These are phyloP conservation scores for Fusarium subtropicale DNA, from an alignment of 2,329 filamentous ascomycete species.

Conservation along the genomic window DNA sequence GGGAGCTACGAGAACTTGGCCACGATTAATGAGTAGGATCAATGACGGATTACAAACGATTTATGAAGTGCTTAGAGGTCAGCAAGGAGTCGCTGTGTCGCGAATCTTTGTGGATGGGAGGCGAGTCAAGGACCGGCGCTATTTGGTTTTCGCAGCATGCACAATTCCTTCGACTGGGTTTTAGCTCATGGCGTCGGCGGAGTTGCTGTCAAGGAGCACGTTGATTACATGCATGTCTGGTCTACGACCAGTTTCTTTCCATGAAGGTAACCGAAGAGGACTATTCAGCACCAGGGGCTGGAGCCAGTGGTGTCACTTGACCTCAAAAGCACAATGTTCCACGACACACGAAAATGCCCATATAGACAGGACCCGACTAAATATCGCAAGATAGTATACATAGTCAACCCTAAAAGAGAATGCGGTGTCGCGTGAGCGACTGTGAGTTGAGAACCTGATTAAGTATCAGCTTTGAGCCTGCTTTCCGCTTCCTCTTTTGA, in stretches of 20 bases:
- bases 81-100: conserved; percentile 43
- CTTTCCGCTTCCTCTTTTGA: conserved; percentile 31
- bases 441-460: conserved; percentile 31
- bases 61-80: conserved; percentile 43
- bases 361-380: conserved; percentile 37
- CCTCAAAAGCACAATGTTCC: conserved; percentile 18
- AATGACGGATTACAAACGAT: conserved; percentile 38
- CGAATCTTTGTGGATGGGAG: conserved; percentile 26
- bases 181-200: conserved; percentile 21
- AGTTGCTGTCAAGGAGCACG: conserved; percentile 25
- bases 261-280: conserved; percentile 23
- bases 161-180: conserved; percentile 12
- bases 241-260: conserved; percentile 27
- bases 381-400: conserved; percentile 36
- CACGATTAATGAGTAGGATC: conserved; percentile 42
- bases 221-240: conserved; percentile 20
- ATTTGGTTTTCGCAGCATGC: conserved; percentile 45
- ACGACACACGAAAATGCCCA: conserved; percentile 25
- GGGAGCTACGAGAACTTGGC: conserved; percentile 66
- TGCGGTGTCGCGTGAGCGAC: conserved; percentile 28
- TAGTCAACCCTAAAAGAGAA: conserved; percentile 31
- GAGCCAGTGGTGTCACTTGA: conserved; percentile 19
- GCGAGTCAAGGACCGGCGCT: conserved; percentile 38
- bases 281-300: conserved; percentile 28
- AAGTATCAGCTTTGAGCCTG: conserved; percentile 36